These are phyloP conservation scores for Dysphania ambrosioides DNA, from an alignment of 148 eudicot species.

Conservation along the genomic window DNA sequence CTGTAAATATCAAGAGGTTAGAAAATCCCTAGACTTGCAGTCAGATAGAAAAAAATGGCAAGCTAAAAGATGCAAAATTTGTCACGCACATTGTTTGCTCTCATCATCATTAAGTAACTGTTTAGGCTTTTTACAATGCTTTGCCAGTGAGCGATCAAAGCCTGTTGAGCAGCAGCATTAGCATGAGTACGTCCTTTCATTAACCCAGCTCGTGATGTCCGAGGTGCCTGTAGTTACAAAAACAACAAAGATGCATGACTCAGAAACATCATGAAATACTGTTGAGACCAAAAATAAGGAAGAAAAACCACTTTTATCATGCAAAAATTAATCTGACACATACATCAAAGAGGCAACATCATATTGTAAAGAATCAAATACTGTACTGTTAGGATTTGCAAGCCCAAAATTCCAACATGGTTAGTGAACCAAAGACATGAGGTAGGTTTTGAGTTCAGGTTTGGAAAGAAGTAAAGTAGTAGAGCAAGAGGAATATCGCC, in stretches of 20 bases:
- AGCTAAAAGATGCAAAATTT: neutral
- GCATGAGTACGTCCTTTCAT: conserved; percentile 91
- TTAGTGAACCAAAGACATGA: too few relatives aligned
- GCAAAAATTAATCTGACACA: neutral
- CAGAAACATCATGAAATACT: neutral
- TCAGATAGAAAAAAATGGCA: neutral
- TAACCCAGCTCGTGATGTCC: conserved; percentile 83
- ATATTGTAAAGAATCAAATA: neutral
- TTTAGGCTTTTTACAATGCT: conserved; percentile 83
- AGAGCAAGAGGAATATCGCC: too few relatives aligned
- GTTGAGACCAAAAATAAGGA: neutral
- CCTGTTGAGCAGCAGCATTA: conserved; percentile 86
- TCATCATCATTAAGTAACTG: conserved; percentile 69
- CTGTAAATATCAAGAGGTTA: conserved; percentile 34
- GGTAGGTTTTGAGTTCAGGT: too few relatives aligned
- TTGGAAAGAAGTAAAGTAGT: too few relatives aligned
- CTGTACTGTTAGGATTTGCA: too few relatives aligned
- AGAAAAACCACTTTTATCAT: neutral
- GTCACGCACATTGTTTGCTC: conserved; percentile 69
- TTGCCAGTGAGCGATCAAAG: conserved; percentile 95
- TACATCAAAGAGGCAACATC: neutral
- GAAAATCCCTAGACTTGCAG: conserved; percentile 8
- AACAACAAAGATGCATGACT: neutral
- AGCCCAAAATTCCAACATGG: too few relatives aligned
- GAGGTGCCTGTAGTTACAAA: conserved; percentile 67